These are phyloP conservation scores for Tilletia setariae DNA, from an alignment of 1,284 basidiomycete genomes.

Conservation along the genomic window DNA sequence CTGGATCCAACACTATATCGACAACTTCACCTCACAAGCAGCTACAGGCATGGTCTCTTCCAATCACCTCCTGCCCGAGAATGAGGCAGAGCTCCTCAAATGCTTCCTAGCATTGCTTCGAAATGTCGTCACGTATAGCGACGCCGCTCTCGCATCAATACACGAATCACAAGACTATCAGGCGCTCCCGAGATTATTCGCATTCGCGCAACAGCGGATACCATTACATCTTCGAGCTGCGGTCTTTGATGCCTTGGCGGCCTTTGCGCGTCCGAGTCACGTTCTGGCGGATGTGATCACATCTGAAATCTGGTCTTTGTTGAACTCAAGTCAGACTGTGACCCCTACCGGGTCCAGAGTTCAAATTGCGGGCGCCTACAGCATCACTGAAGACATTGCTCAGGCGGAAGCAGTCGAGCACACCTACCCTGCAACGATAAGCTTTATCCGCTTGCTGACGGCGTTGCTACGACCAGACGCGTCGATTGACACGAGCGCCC, in stretches of 20 bases:
- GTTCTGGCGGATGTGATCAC: constrained; percentile 70
- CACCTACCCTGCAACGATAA: constrained; percentile 79
- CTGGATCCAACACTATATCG: constrained; percentile 52
- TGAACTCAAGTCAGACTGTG: constrained; percentile 73
- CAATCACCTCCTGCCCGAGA: constrained; percentile 61
- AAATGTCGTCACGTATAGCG: constrained; percentile 73
- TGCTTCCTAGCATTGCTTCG: constrained; percentile 77
- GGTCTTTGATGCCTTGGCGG: constrained; percentile 75
- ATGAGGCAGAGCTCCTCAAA: constrained; percentile 74
- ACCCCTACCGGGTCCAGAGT: constrained; percentile 35
- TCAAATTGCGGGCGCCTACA: constrained; percentile 28
- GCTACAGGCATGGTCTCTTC: not conserved
- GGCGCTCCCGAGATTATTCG: constrained; percentile 72
- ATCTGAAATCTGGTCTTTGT: constrained; percentile 73
- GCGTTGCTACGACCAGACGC: constrained; percentile 59
- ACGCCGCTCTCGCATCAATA: constrained; percentile 74
- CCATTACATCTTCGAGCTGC: constrained; percentile 89
- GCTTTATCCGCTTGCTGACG: constrained; percentile 78
- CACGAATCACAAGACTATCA: constrained; percentile 67
- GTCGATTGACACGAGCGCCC: not conserved
- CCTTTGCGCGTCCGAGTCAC: constrained; percentile 70
- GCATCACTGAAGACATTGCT: constrained; percentile 66
- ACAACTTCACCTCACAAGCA: constrained; percentile 30
- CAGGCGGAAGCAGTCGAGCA: constrained; percentile 75
- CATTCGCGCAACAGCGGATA: constrained; percentile 49